Conservation (phyloP, 73 alveolate genomes). For the Effrenium voratum region DNA sequence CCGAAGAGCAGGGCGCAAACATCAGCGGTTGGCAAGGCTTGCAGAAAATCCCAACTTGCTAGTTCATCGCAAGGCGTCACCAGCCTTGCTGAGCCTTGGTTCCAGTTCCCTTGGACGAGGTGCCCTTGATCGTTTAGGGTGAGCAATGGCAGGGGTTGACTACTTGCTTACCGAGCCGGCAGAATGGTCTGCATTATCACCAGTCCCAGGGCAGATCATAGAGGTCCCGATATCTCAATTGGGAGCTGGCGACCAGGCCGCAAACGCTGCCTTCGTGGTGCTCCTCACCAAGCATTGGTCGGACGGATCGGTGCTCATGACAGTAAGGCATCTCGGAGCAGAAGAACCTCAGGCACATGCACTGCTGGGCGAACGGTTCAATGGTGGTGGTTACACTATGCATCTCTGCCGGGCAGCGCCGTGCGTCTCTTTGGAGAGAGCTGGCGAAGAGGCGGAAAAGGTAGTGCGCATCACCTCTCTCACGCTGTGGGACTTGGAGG, state of each 20-base stretch:
- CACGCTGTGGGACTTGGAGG: neutral
- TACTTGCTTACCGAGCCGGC: no score
- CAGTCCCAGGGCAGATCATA: no score
- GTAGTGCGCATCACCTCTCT: neutral
- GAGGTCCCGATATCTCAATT: no score
- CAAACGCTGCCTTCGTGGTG: no score
- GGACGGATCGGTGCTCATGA: neutral
- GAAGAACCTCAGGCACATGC: neutral
- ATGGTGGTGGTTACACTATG: neutral
- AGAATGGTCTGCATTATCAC: no score
- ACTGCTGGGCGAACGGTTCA: neutral
- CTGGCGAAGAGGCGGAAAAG: neutral
- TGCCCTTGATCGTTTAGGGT: no score
- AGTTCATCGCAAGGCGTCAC: neutral
- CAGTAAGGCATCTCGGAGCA: neutral
- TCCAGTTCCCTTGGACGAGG: neutral
- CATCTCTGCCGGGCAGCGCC: neutral
- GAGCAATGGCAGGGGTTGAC: no score
- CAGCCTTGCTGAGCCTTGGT: neutral
- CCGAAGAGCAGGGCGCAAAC: neutral
- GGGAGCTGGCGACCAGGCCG: no score
- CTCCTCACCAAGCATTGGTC: no score
- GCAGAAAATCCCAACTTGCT: neutral
- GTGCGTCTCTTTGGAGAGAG: neutral
- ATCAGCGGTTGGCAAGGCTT: neutral